Conservation (phyloP, 2,329 filamentous ascomycete species). For the Cladosporium sp. region DNA sequence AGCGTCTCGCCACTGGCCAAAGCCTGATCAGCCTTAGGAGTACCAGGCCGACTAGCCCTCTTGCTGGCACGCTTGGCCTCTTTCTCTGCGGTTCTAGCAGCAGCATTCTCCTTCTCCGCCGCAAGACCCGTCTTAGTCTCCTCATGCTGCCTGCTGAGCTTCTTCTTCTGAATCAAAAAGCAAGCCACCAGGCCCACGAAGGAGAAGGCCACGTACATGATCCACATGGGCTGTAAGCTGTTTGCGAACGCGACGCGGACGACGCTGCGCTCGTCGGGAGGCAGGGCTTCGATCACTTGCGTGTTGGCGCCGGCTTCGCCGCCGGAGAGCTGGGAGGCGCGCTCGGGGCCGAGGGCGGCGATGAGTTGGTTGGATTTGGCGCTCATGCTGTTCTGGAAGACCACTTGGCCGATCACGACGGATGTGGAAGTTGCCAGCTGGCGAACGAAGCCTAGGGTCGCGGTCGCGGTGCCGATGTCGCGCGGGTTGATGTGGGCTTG, state of each 20-base stretch:
- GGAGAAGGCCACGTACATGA: constrained; percentile 42
- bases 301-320: constrained; percentile 58
- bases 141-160: constrained; percentile 39
- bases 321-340: constrained; percentile 53
- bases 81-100: constrained; percentile 22
- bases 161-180: constrained; percentile 39
- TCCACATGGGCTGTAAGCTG: constrained; percentile 45
- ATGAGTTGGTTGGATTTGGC: constrained; percentile 47
- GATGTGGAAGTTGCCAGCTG: constrained; percentile 64
- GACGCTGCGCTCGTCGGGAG: constrained; percentile 39
- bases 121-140: constrained; percentile 48
- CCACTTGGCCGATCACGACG: constrained; percentile 69
- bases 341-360: constrained; percentile 46
- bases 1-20: constrained; percentile 4
- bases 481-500: constrained; percentile 58
- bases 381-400: constrained; percentile 72
- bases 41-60: constrained; percentile 1
- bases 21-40: neutral
- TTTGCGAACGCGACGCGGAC: constrained; percentile 41
- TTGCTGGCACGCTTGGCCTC: constrained; percentile 21
- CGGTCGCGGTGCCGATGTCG: constrained; percentile 65
- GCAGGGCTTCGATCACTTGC: constrained; percentile 50
- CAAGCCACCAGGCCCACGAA: constrained; percentile 35
- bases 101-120: constrained; percentile 36
- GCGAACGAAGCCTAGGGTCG: constrained; percentile 63